Conservation (phyloP, 2,329 filamentous ascomycete genomes). For the Nothomitra cinnamomea region DNA sequence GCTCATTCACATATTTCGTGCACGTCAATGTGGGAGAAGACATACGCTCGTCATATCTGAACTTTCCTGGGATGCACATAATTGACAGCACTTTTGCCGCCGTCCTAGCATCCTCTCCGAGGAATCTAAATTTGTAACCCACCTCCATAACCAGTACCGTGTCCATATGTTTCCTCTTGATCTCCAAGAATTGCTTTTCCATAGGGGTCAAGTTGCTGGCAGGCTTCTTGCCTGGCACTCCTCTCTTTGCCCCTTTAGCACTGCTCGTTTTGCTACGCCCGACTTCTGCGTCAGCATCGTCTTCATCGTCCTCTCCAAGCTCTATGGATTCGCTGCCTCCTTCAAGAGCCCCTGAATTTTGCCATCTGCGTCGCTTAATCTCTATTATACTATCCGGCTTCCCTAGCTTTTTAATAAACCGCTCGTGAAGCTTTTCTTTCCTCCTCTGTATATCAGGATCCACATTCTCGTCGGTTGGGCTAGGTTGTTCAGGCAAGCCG, state of each 20-base stretch:
- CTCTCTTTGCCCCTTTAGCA: conserved; percentile 32
- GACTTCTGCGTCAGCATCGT: conserved; percentile 23
- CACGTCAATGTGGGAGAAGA: conserved; percentile 8
- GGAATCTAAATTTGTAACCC: conserved; percentile 95
- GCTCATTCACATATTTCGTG: neutral
- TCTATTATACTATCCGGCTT: conserved; percentile 63
- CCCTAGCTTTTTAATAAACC: conserved; percentile 82
- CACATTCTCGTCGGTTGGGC: conserved; percentile 26
- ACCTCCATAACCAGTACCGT: conserved; percentile 86
- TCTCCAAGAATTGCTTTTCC: conserved; percentile 83
- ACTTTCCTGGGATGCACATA: conserved; percentile 90
- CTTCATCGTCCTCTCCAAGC: conserved; percentile 36
- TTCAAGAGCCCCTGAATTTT: conserved; percentile 38
- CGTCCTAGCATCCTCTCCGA: conserved; percentile 80
- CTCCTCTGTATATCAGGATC: conserved; percentile 35
- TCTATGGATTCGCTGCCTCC: conserved; percentile 40
- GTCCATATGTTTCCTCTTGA: conserved; percentile 82
- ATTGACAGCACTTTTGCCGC: conserved; percentile 86
- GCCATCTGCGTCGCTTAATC: conserved; percentile 42
- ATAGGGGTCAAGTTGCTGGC: conserved; percentile 76
- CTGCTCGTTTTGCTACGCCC: conserved; percentile 18
- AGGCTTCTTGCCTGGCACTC: conserved; percentile 37
- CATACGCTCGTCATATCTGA: conserved; percentile 77
- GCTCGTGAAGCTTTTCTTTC: conserved; percentile 59
- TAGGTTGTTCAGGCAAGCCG: conserved; percentile 28